These are phyloP conservation scores for Thraustotheca clavata DNA, from an alignment of 352 stramenopile genomes.

Conservation along the genomic window DNA sequence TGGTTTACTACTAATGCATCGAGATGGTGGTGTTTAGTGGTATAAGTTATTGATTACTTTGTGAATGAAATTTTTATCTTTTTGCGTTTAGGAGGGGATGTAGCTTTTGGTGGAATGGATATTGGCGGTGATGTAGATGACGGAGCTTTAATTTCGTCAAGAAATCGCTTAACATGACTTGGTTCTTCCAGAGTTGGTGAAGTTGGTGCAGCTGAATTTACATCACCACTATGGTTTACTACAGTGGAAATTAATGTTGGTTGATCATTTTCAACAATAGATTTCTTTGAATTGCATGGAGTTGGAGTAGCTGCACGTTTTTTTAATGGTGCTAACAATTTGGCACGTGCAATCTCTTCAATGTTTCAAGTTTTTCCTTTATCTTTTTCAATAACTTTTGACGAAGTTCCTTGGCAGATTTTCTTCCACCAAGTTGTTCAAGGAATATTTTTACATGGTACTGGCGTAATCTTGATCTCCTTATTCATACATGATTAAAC, in stretches of 20 bases:
- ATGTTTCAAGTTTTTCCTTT: slow-evolving; percentile 47
- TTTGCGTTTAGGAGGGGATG: slow-evolving; percentile 6
- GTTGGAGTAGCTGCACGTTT: not conserved
- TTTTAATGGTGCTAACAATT: not conserved
- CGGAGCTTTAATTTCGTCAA: not conserved
- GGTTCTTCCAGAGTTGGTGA: not conserved
- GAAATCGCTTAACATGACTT: not conserved
- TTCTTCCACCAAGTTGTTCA: slow-evolving; percentile 72
- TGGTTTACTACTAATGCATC: not conserved
- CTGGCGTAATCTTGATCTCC: slow-evolving; percentile 79
- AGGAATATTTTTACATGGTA: slow-evolving; percentile 83
- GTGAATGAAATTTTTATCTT: slow-evolving; percentile 22
- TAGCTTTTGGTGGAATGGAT: not conserved
- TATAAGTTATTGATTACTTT: not conserved
- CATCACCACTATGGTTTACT: not conserved
- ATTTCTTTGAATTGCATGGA: not conserved
- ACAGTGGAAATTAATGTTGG: not conserved
- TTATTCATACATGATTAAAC: no score
- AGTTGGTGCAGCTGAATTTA: no score
- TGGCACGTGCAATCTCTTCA: slow-evolving; percentile 28
- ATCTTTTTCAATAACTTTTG: slow-evolving; percentile 80
- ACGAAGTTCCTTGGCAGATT: slow-evolving; percentile 42
- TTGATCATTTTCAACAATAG: not conserved
- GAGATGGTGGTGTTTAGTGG: not conserved
- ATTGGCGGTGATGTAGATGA: not conserved